These are phyloP conservation scores for Parietaria judaica DNA, from an alignment of 306 rosid species.

Conservation along the genomic window DNA sequence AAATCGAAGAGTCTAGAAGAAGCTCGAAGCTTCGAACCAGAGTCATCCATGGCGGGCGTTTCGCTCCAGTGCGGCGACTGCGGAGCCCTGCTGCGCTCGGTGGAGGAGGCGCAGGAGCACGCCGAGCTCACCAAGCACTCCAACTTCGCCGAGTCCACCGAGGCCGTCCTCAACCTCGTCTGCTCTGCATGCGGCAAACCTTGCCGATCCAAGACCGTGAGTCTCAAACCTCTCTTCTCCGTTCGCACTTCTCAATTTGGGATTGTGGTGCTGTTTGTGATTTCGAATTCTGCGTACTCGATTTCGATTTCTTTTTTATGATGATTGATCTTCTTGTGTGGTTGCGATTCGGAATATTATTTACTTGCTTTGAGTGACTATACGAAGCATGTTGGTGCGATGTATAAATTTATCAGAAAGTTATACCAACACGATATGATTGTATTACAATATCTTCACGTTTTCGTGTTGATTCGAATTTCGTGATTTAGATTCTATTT, in stretches of 20 bases:
- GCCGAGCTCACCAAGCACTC: constrained; percentile 92
- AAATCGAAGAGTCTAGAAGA: no score
- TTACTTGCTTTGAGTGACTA: neutral
- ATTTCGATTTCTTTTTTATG: neutral
- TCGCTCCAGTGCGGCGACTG: constrained; percentile 96
- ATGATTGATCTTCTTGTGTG: no score
- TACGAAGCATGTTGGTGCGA: no score
- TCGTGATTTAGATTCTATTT: no score
- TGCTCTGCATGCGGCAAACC: constrained; percentile 84
- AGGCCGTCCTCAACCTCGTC: constrained; percentile 84
- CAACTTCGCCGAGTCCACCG: constrained; percentile 93
- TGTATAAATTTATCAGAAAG: no score
- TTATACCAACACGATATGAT: no score
- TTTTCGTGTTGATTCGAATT: no score
- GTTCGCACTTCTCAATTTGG: constrained; percentile 2
- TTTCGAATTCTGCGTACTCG: neutral
- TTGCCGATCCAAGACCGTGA: constrained; percentile 96
- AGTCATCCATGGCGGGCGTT: constrained; percentile 64
- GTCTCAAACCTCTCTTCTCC: neutral
- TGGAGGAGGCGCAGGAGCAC: constrained; percentile 86
- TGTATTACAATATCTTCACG: no score
- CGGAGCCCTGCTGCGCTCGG: constrained; percentile 69
- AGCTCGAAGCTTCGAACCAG: neutral
- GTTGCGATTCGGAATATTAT: neutral
- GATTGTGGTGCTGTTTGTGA: neutral